Conservation (phyloP, 2,329 filamentous ascomycete species). For the Plectosphaerella plurivora region DNA sequence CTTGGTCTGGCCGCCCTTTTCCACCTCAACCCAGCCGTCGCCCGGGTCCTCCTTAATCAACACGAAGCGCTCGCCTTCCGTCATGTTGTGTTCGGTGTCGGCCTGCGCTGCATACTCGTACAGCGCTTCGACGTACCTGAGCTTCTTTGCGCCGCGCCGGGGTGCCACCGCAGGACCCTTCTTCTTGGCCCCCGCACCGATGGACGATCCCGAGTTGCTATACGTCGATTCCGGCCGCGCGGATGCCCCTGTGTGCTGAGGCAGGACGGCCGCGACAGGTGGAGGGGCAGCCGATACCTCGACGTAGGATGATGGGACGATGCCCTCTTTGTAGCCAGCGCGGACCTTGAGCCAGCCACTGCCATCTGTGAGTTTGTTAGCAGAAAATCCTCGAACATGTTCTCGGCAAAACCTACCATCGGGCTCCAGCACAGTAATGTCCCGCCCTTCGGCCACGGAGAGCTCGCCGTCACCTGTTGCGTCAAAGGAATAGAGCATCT, state of each 20-base stretch:
- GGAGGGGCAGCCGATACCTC: slow-evolving; percentile 52
- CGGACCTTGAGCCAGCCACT: slow-evolving; percentile 88
- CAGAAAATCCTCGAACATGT: neutral
- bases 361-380: slow-evolving; percentile 58
- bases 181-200: slow-evolving; percentile 61
- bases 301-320: slow-evolving; percentile 84
- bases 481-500: slow-evolving; percentile 87
- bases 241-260: slow-evolving; percentile 40
- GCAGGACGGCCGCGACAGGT: slow-evolving; percentile 35
- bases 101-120: slow-evolving; percentile 88
- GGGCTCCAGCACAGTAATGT: slow-evolving; percentile 74
- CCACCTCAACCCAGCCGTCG: slow-evolving; percentile 96
- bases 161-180: slow-evolving; percentile 91
- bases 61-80: slow-evolving; percentile 86
- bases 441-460: slow-evolving; percentile 71
- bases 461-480: slow-evolving; percentile 78
- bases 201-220: slow-evolving; percentile 71
- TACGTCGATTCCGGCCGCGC: slow-evolving; percentile 70
- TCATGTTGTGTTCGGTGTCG: slow-evolving; percentile 85
- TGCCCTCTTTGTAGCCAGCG: slow-evolving; percentile 68
- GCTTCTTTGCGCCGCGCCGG: slow-evolving; percentile 84
- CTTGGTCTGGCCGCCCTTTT: slow-evolving; percentile 78
- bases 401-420: slow-evolving; percentile 63
- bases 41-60: slow-evolving; percentile 82
- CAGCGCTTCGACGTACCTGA: slow-evolving; percentile 87